These are phyloP conservation scores for Pleurotus sapidus DNA, from an alignment of 768 basidiomycete genomes.

Conservation along the genomic window DNA sequence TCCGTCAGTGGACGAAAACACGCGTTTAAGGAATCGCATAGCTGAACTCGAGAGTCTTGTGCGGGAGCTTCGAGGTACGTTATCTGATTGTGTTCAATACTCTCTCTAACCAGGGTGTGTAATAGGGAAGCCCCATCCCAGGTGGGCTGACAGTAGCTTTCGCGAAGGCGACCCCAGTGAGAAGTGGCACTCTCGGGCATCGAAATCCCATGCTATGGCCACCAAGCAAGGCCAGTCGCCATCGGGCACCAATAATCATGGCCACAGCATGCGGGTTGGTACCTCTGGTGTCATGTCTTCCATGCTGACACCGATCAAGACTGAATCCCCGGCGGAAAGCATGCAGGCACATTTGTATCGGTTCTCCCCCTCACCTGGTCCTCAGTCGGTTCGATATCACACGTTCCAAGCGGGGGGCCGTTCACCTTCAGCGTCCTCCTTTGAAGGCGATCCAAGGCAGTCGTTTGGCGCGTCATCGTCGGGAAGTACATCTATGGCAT, in stretches of 20 bases:
- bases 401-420: conserved; percentile 46
- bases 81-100: not conserved
- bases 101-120: conserved; percentile 10
- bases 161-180: conserved; percentile 79
- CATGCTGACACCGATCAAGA: conserved; percentile 63
- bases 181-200: conserved; percentile 84
- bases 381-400: conserved; percentile 48
- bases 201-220: conserved; percentile 53
- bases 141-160: conserved; percentile 80
- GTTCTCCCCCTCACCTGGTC: conserved; percentile 61
- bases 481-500: conserved; percentile 16
- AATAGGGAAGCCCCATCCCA: conserved; percentile 81
- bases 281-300: conserved; percentile 32
- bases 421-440: conserved; percentile 32
- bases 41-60: conserved; percentile 93
- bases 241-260: conserved; percentile 27
- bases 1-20: conserved; percentile 83
- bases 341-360: conserved; percentile 58
- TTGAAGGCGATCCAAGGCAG: conserved; percentile 33
- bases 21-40: conserved; percentile 81
- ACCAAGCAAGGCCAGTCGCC: conserved; percentile 37
- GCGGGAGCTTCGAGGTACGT: conserved; percentile 75
- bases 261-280: conserved; percentile 15
- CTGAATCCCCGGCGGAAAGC: conserved; percentile 53
- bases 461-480: conserved; percentile 21